Conservation (phyloP, 805 yeast genomes). For the Blastobotrys americana region DNA sequence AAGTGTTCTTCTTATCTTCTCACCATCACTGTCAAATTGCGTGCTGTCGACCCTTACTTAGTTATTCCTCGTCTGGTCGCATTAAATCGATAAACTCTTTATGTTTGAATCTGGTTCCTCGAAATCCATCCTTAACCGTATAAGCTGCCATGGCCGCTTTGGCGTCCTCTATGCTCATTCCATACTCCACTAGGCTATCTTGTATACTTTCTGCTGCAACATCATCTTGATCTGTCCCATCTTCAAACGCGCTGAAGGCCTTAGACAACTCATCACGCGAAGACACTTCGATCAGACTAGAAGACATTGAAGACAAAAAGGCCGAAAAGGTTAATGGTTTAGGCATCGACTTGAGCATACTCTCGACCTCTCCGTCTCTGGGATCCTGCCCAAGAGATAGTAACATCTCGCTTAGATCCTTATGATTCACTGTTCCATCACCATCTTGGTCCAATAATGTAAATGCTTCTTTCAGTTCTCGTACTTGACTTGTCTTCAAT, state of each 20-base stretch:
- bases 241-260: conserved; percentile 51
- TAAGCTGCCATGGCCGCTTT: conserved; percentile 49
- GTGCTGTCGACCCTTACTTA: too few relatives aligned
- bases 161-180: conserved; percentile 34
- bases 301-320: conserved; percentile 57
- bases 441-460: conserved; percentile 75
- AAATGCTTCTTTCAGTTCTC: conserved; percentile 65
- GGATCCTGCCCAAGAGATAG: conserved; percentile 34
- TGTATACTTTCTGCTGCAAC: conserved; percentile 45
- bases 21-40: too few relatives aligned
- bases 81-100: conserved; percentile 45
- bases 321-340: conserved; percentile 52
- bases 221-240: conserved; percentile 26
- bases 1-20: too few relatives aligned
- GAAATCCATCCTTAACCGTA: conserved; percentile 47
- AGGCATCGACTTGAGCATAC: conserved; percentile 43
- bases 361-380: conserved; percentile 36
- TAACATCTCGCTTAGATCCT: conserved; percentile 42
- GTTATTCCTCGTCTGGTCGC: conserved; percentile 11
- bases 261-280: conserved; percentile 45
- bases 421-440: conserved; percentile 43
- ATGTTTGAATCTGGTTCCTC: conserved; percentile 49
- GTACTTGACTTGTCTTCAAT: conserved; percentile 56
- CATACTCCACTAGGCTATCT: conserved; percentile 43
- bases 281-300: conserved; percentile 45